Base-by-base conservation (phyloP, 2,329 filamentous ascomycete genomes). In the Penicillium rolfsii region DNA sequence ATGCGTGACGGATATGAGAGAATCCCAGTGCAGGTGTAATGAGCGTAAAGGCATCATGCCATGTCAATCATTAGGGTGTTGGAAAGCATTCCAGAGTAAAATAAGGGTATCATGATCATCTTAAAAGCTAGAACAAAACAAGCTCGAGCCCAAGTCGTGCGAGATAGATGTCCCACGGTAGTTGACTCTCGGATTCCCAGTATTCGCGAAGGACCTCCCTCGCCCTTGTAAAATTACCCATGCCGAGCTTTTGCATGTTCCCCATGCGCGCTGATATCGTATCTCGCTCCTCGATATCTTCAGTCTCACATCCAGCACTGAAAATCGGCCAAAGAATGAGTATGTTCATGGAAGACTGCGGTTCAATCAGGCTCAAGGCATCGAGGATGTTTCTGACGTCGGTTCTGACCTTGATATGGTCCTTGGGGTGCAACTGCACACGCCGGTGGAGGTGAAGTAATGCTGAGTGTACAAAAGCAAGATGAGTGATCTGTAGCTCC, bases 1-100 rank as follows among this genome's bases (percentile, higher is more conserved):
- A 78, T 87, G 74, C 78, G 79, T 64, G 83, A 82, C 67, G 79
- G 81, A 58, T 81, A 81, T 66, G 82, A 84, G 62, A 80, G 82
- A 65, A 69, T 86, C 8, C 72, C 28, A 36, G 16, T 56, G 19
- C 19, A 48, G 24, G 7, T 19, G n/a, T n/a, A 16, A n/a, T 46
- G n/a, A 56, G n/a, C 12, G 41, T 24, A 19, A 38, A 36, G 28
- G 16, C 30, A 36, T 9, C 2, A 11, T 40, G 22, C 16, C n/a
- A n/a, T 19, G 36, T 53, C 35, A 12, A 12, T 40, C 8, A 53
- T 2, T 14, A 3, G 12, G 6, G 7, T 24, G 12, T 36, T 19
- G 12, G 38, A 26, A 40, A 5, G 6, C 3, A 16, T 22, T 38
- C 24, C 19, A 12, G 35, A 14, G 7, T 16, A 14, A 53, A 11